Evolutionary conservation across 2,329 filamentous ascomycete species (phyloP), one percentile per base, ranked within the genome.

Genomic region (Metarhizium robertsii): DNA sequence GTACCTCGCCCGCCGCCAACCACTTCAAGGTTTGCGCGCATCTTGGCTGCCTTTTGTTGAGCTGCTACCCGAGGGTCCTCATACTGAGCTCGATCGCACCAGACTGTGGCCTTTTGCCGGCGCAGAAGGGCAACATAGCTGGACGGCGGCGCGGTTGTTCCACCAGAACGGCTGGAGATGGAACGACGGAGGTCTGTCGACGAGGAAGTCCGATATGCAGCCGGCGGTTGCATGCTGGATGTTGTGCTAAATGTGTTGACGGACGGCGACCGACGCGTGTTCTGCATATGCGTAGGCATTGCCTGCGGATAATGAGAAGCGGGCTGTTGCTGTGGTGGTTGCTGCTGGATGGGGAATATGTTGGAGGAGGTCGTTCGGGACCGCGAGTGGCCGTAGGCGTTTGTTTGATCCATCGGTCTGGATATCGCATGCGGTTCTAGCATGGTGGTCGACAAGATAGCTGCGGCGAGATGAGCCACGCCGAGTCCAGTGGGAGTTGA

Each of bases 51-150:
- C 56, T 88, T 83, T 69, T 95, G 91, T 65, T 92, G 87, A 32
- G 90, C 91, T 4, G 87, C 75, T 56, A 94, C 75, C 52, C 90
- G 82, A 0, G 92, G 90, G 68, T 99, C 94, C 71, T 97, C 91
- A 59, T 89, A 85, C 69, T 99, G 94, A 10, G 92, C 83, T 54
- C 92, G 87, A 68, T 97, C 94, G 75, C 92, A 96, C 94, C 94
- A 99, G 4, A 99, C 94, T 0, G 94, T 99, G 36, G 91, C 94
- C 70, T 97, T 97, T 73, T 99, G 94, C 69, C 92, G 92, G 59
- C 94, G 85, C 74, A 99, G 86, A n/a, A 96, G 79, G 40, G 94
- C 92, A 53, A 99, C 94, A 71, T 99, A 99, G 61, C 90, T 86
- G n/a, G 79, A 79, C 2, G 87, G 74, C 59, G 81, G 80, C 16